Percentiles rank a stretch among this genome's conserved stretches.
phyloP scores from a whole-genome alignment of 129 eudicot genomes.

The Heracleum sosnowskyi region DNA sequence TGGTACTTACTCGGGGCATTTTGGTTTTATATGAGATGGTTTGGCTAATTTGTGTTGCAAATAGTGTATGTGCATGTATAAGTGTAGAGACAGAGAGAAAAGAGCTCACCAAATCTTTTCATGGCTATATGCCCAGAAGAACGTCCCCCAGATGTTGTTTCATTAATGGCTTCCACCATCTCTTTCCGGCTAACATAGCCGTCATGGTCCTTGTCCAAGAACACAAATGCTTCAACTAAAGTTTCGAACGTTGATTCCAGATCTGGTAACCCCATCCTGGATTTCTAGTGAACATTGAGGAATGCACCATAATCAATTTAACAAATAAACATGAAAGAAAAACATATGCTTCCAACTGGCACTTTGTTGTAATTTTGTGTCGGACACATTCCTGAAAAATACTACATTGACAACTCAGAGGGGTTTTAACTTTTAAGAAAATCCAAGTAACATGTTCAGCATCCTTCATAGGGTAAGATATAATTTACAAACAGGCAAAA shows the following conservation, averaged over 20 bases:
- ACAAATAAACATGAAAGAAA: neutral
- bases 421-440: neutral
- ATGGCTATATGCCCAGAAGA: constrained; percentile 87
- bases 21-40: neutral
- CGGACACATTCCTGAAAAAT: neutral
- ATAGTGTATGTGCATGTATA: neutral
- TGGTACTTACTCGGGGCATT: neutral
- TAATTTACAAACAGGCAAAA: neutral
- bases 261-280: constrained; percentile 64
- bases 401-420: neutral
- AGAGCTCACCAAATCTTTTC: constrained; percentile 78
- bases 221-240: constrained; percentile 81
- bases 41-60: neutral
- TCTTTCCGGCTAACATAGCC: constrained; percentile 82
- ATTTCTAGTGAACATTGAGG: constrained; percentile 36
- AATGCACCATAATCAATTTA: neutral
- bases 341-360: neutral
- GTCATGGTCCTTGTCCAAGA: constrained; percentile 78
- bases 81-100: constrained; percentile 6
- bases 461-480: neutral
- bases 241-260: constrained; percentile 80
- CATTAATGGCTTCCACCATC: constrained; percentile 79
- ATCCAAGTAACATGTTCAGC: neutral
- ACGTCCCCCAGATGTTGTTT: constrained; percentile 57
- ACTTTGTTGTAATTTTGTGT: neutral